Evolutionary conservation across 768 basidiomycete species (phyloP).

Genomic region (Serendipita sp.): DNA sequence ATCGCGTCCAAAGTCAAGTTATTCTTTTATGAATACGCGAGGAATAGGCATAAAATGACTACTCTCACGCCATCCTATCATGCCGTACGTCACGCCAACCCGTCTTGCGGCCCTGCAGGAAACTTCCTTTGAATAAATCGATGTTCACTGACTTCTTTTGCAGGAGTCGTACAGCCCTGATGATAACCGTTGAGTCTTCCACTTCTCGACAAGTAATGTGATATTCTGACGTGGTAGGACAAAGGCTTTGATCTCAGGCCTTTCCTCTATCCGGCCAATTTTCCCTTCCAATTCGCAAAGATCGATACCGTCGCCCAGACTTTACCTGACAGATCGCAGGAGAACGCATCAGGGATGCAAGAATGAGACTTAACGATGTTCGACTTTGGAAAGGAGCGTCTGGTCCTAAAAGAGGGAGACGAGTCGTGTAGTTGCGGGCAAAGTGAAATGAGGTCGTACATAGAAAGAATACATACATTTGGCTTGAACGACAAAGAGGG

Average conservation of each 20-base stretch:
- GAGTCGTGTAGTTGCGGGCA: too few relatives aligned
- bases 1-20: conserved; percentile 94
- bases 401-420: too few relatives aligned
- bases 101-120: neutral
- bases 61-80: conserved; percentile 88
- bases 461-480: too few relatives aligned
- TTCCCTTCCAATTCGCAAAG: conserved; percentile 93
- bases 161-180: conserved; percentile 95
- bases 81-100: conserved; percentile 40
- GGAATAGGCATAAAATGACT: conserved; percentile 98
- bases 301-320: conserved; percentile 74
- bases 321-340: conserved; percentile 51
- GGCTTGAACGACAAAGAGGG: too few relatives aligned
- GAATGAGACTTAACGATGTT: neutral
- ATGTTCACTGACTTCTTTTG: neutral
- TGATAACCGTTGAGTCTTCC: conserved; percentile 59
- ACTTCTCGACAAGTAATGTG: neutral
- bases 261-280: conserved; percentile 87
- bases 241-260: conserved; percentile 89
- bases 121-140: neutral
- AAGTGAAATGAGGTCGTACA: too few relatives aligned
- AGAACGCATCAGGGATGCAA: conserved; percentile 7
- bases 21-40: conserved; percentile 93
- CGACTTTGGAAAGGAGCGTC: neutral
- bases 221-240: conserved; percentile 9